Evolutionary conservation across 208 protist genomes (phyloP), one percentile per base, ranked within the genome.

Genomic region (Vickermania ingenoplastis): DNA sequence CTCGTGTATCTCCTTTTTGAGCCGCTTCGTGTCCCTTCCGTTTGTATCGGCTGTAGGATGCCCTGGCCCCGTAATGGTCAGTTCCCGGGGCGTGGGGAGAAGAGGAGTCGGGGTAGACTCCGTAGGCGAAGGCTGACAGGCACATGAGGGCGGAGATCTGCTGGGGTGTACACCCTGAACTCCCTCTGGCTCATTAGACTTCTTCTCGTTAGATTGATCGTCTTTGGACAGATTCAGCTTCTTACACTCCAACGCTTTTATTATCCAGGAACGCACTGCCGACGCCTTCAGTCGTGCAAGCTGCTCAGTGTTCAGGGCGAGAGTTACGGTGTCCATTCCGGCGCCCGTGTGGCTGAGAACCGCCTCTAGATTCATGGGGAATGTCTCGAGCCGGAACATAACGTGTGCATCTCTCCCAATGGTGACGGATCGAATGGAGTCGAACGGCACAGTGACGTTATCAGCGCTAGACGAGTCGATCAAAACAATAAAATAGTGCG

Each of bases 381-480:
- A 91, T 62, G 84, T 77, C 45, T 92, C 77, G 14, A 95, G 78
- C 7, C 80, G 74, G 58, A 95, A 66, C 25, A 85, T 75, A 45
- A 93, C 80, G 53, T 82, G 76, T 0, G 83, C 83, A 54, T 91
- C 81, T 36, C 83, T 84, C 48, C 81, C 79, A 26, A 92, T 70
- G 13, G 78, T 91, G 29, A 93, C 86, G 13, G 80, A 89, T 50
- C 86, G 83, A 49, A 95, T 89, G 31, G 69, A 73, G 49, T 64
- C 65, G 69, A 92, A 95, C 0, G 84, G 80, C 41, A 95, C 84
- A 55, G 89, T 93, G 30, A 92, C 70, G 63, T 95, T 89, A 64
- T 92, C 86, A 0, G 86, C 89, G 53, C 86, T 88, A 57, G 67
- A 60, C 5, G 79, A 67, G 22, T 77, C 91, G 29, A 93, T 67